Conservation (phyloP, 2,329 filamentous ascomycete species). For the Botrytis deweyae region DNA sequence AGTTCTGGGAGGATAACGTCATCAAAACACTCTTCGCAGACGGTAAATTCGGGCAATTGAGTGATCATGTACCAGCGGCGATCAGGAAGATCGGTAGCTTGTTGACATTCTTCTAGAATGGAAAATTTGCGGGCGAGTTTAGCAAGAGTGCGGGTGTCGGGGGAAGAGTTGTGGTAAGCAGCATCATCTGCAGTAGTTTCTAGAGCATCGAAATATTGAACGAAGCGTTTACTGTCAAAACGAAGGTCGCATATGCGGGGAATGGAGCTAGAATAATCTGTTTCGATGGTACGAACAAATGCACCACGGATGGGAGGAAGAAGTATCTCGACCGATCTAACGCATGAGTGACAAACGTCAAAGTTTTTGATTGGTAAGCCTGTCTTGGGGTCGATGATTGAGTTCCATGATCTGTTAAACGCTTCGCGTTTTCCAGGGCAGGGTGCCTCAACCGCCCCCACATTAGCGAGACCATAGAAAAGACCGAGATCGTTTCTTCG, state of each 20-base stretch:
- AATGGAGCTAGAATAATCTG: constrained; percentile 44
- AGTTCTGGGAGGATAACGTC: constrained; percentile 72
- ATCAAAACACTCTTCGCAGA: constrained; percentile 85
- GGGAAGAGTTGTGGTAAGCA: constrained; percentile 34
- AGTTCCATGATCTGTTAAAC: constrained; percentile 66
- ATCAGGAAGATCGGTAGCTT: constrained; percentile 53
- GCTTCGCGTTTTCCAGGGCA: constrained; percentile 58
- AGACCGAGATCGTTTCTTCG: constrained; percentile 64
- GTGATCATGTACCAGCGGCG: constrained; percentile 76
- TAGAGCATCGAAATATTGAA: constrained; percentile 60
- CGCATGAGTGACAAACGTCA: constrained; percentile 71
- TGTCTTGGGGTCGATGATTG: constrained; percentile 67
- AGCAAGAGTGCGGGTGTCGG: constrained; percentile 35
- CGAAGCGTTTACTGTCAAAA: constrained; percentile 55
- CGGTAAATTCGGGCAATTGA: constrained; percentile 71
- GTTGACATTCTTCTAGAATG: constrained; percentile 35
- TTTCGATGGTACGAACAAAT: constrained; percentile 50
- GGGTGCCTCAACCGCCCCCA: constrained; percentile 55
- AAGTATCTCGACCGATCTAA: constrained; percentile 67
- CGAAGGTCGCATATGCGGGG: constrained; percentile 69
- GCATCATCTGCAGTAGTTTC: constrained; percentile 56
- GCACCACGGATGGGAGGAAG: constrained; percentile 70
- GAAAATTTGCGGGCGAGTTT: constrained; percentile 31
- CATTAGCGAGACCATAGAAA: constrained; percentile 66
- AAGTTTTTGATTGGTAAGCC: constrained; percentile 67